A percentile compares a stretch with the other conserved stretches of the same genome.
Evolutionary conservation across 2,329 filamentous ascomycete genomes (phyloP).

Genomic region (Magnaporthales sp.): DNA sequence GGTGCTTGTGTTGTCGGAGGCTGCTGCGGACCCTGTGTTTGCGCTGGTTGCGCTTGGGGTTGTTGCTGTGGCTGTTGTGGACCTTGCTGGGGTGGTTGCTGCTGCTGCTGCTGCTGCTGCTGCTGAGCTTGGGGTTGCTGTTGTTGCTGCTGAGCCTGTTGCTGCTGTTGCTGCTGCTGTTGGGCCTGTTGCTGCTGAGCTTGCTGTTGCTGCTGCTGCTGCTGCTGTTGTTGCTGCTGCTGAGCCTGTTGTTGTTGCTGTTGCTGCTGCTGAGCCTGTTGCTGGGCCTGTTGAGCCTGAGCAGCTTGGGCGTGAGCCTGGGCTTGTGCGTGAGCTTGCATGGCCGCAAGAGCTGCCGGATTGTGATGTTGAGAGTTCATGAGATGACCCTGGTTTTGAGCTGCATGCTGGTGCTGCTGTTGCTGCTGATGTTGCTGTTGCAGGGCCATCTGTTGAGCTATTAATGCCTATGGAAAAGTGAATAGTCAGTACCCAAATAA

Average conservation of each 20-base stretch:
- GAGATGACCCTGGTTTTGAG: slow-evolving; percentile 36
- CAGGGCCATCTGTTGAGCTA: slow-evolving; percentile 38
- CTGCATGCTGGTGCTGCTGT: too few relatives aligned
- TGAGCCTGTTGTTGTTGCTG: slow-evolving; percentile 11
- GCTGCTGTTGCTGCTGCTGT: slow-evolving; percentile 17
- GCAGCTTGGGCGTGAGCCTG: slow-evolving; percentile 18
- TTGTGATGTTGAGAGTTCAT: slow-evolving; percentile 38
- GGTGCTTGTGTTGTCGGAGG: slow-evolving; percentile 29
- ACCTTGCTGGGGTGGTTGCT: slow-evolving; percentile 27
- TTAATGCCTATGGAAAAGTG: slow-evolving; percentile 24
- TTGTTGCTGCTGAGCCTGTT: slow-evolving; percentile 21
- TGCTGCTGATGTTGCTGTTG: slow-evolving; percentile 36
- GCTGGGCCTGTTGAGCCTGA: slow-evolving; percentile 20
- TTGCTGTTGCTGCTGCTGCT: slow-evolving; percentile 16
- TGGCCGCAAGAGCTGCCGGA: slow-evolving; percentile 29
- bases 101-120: slow-evolving; percentile 23
- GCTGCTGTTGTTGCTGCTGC: slow-evolving; percentile 8
- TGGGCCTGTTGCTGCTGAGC: slow-evolving; percentile 21
- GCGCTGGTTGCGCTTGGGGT: slow-evolving; percentile 26
- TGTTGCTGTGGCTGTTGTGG: slow-evolving; percentile 39
- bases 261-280: slow-evolving; percentile 25
- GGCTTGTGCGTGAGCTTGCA: slow-evolving; percentile 17
- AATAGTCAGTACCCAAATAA: not conserved
- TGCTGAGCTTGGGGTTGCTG: slow-evolving; percentile 30
- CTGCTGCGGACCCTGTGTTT: slow-evolving; percentile 37